phyloP scores from a whole-genome alignment of 257 asterid genomes.

The Primulina huaijiensis region DNA sequence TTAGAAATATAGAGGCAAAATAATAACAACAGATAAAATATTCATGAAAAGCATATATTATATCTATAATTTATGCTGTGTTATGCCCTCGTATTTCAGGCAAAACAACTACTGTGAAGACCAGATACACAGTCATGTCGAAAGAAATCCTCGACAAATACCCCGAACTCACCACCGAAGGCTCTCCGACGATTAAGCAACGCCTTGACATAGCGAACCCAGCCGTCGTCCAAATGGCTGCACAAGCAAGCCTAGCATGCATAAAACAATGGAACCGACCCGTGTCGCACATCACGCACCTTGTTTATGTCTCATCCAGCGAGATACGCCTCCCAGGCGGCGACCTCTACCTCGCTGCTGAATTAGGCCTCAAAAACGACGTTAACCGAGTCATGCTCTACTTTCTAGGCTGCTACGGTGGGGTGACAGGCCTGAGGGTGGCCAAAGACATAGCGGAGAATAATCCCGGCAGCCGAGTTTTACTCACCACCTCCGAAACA shows the following conservation, averaged over 20 bases:
- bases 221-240: conserved; percentile 77
- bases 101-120: conserved; percentile 89
- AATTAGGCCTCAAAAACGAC: conserved; percentile 61
- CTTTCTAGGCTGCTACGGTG: conserved; percentile 92
- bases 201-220: conserved; percentile 79
- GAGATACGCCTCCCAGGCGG: conserved; percentile 94
- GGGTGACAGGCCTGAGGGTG: conserved; percentile 84
- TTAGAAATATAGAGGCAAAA: too few species aligned
- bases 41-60: too few species aligned
- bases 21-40: too few species aligned
- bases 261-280: conserved; percentile 71
- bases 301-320: conserved; percentile 84
- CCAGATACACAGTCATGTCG: conserved; percentile 82
- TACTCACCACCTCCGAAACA: conserved; percentile 78
- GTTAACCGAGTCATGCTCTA: conserved; percentile 80
- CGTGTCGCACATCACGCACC: conserved; percentile 64
- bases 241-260: conserved; percentile 69
- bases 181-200: conserved; percentile 78
- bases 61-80: background rate
- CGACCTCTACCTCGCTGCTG: conserved; percentile 73
- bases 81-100: conserved; percentile 34
- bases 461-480: conserved; percentile 84
- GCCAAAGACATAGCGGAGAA: conserved; percentile 95
- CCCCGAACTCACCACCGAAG: conserved; percentile 84
- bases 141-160: conserved; percentile 65